Percentiles rank a stretch among this genome's conserved stretches.
These are phyloP conservation scores for Mycena kentingensis DNA, from an alignment of 768 basidiomycete genomes.

Conservation along the genomic window DNA sequence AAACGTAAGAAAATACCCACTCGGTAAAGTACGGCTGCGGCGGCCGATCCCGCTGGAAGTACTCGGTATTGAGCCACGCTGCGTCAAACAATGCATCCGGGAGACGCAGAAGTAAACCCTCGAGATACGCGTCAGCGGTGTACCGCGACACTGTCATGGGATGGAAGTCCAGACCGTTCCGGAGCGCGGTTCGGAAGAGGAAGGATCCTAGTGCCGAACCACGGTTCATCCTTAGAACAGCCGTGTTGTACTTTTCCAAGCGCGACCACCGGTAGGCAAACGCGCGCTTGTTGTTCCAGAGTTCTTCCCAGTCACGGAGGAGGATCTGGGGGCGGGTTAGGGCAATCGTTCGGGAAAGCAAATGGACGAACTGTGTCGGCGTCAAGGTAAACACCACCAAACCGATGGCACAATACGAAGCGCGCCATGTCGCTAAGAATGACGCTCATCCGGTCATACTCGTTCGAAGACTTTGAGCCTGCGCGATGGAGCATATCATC, in stretches of 20 bases:
- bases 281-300: conserved; percentile 93
- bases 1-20: conserved; percentile 41
- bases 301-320: conserved; percentile 93
- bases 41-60: conserved; percentile 86
- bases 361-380: no score
- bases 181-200: conserved; percentile 88
- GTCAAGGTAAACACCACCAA: conserved; percentile 92
- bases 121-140: conserved; percentile 78
- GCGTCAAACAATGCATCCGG: conserved; percentile 94
- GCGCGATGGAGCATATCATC: conserved; percentile 70
- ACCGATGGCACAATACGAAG: conserved; percentile 92
- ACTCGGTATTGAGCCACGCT: conserved; percentile 92
- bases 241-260: conserved; percentile 90
- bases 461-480: conserved; percentile 83
- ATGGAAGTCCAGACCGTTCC: conserved; percentile 92
- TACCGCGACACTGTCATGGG: conserved; percentile 90
- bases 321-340: no score
- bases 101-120: conserved; percentile 72
- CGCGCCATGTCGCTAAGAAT: conserved; percentile 95
- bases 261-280: conserved; percentile 97
- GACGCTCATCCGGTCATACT: conserved; percentile 89
- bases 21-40: conserved; percentile 90
- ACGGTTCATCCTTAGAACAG: conserved; percentile 86
- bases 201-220: conserved; percentile 87
- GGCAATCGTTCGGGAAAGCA: no score